A percentile compares a stretch with the other conserved stretches of the same genome.
Conservation (phyloP, 2,329 filamentous ascomycete genomes). For the Cladophialophora immunda region DNA sequence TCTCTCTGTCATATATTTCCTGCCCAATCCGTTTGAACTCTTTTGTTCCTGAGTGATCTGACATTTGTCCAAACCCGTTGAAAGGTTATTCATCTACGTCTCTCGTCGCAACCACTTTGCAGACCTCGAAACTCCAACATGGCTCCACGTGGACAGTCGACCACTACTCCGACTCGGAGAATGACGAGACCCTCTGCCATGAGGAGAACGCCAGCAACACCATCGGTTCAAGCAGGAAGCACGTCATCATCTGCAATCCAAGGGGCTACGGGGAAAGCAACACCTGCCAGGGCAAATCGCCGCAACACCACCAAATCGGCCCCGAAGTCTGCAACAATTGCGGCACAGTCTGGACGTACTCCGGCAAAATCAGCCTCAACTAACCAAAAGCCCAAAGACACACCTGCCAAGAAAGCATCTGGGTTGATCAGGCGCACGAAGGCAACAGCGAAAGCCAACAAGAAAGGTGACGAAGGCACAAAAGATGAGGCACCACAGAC, state of each 20-base stretch:
- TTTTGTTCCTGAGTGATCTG: slow-evolving; percentile 14
- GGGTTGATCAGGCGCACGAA: neutral
- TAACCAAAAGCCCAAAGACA: neutral
- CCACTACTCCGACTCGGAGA: slow-evolving; percentile 4
- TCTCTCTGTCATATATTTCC: slow-evolving; percentile 20
- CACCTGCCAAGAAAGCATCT: slow-evolving; percentile 4
- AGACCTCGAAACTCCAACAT: neutral
- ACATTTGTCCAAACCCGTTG: neutral
- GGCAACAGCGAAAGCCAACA: neutral
- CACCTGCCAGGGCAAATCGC: neutral
- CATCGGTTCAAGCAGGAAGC: neutral
- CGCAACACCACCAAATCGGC: slow-evolving; percentile 5
- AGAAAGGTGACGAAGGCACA: neutral
- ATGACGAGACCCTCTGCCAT: slow-evolving; percentile 21
- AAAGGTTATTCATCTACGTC: neutral
- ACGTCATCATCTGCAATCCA: neutral
- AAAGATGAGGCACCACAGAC: neutral
- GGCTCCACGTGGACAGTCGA: neutral
- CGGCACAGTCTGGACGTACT: neutral
- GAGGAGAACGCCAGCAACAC: neutral
- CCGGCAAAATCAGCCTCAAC: slow-evolving; percentile 2
- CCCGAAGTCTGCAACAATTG: neutral
- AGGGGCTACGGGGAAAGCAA: neutral
- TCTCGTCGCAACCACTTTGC: neutral
- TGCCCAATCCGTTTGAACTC: neutral